These are phyloP conservation scores for Globisporangium canariense DNA, from an alignment of 352 stramenopile genomes.

Conservation along the genomic window DNA sequence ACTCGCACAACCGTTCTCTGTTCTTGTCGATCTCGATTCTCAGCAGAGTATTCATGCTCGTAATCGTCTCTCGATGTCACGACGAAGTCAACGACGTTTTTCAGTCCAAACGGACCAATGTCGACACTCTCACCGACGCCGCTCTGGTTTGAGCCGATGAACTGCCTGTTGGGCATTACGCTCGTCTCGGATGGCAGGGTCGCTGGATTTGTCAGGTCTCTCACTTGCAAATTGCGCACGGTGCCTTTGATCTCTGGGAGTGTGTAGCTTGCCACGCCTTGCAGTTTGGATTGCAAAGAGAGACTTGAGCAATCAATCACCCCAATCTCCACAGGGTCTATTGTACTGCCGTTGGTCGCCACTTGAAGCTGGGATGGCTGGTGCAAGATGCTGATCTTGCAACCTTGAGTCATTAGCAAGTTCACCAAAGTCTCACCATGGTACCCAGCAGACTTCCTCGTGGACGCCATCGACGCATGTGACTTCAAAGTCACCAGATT, in stretches of 20 bases:
- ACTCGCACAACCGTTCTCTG: slow-evolving; percentile 32
- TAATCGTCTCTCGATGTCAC: slow-evolving; percentile 14
- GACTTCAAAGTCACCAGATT: slow-evolving; percentile 54
- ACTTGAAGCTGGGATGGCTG: slow-evolving; percentile 22
- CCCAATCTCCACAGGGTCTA: slow-evolving; percentile 16
- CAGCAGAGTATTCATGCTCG: slow-evolving; percentile 8
- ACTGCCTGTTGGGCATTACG: slow-evolving; percentile 59
- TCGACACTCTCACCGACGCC: slow-evolving; percentile 37
- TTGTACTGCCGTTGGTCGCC: not conserved
- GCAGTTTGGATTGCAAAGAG: slow-evolving; percentile 14
- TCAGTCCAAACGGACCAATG: slow-evolving; percentile 43
- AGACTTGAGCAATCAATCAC: slow-evolving; percentile 19
- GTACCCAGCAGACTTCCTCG: slow-evolving; percentile 21
- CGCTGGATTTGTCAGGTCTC: slow-evolving; percentile 53
- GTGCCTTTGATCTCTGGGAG: slow-evolving; percentile 51
- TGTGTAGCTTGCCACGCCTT: not conserved
- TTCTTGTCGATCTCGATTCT: slow-evolving; percentile 11
- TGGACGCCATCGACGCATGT: slow-evolving; percentile 25
- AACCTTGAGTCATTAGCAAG: slow-evolving; percentile 28
- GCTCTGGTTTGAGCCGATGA: slow-evolving; percentile 61
- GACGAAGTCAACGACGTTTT: slow-evolving; percentile 72
- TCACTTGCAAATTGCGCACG: slow-evolving; percentile 67
- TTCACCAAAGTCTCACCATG: slow-evolving; percentile 17
- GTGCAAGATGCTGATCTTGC: slow-evolving; percentile 41
- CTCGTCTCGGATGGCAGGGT: slow-evolving; percentile 24